Conservation (phyloP, 2,329 filamentous ascomycete genomes). For the Microcyclosporella mali region DNA sequence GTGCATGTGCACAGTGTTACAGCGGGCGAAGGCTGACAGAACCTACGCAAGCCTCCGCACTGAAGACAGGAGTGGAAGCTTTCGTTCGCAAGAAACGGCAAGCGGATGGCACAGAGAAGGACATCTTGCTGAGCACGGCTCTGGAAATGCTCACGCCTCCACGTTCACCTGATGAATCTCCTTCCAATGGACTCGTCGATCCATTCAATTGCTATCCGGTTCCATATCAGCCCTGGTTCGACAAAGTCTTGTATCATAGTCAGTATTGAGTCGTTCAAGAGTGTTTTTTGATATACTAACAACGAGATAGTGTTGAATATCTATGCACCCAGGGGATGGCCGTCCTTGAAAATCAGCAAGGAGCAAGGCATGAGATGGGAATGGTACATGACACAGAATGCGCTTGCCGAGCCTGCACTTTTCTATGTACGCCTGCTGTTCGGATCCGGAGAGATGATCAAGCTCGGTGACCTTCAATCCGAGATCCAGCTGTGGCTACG, state of each 20-base stretch:
- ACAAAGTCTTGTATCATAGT: slow-evolving; percentile 28
- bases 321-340: slow-evolving; percentile 32
- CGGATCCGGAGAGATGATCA: slow-evolving; percentile 29
- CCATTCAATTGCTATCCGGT: slow-evolving; percentile 31
- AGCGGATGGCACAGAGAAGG: slow-evolving; percentile 20
- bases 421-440: slow-evolving; percentile 31
- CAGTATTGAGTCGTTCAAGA: slow-evolving; percentile 2
- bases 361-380: slow-evolving; percentile 28
- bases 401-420: slow-evolving; percentile 29
- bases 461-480: slow-evolving; percentile 17
- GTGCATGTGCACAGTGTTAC: slow-evolving; percentile 9
- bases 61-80: slow-evolving; percentile 4
- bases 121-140: slow-evolving; percentile 4
- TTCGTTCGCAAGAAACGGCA: slow-evolving; percentile 13
- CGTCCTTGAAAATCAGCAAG: slow-evolving; percentile 26
- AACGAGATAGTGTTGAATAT: slow-evolving; percentile 26
- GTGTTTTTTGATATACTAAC: not conserved
- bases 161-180: slow-evolving; percentile 11
- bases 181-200: slow-evolving; percentile 16
- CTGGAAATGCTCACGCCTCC: slow-evolving; percentile 19
- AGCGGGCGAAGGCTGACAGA: slow-evolving; percentile 3
- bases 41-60: slow-evolving; percentile 3
- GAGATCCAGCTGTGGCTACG: slow-evolving; percentile 26
- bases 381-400: slow-evolving; percentile 30
- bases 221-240: slow-evolving; percentile 27